These are phyloP conservation scores for Metarhizium sp. DNA, from an alignment of 2,329 filamentous ascomycete genomes.

Conservation along the genomic window DNA sequence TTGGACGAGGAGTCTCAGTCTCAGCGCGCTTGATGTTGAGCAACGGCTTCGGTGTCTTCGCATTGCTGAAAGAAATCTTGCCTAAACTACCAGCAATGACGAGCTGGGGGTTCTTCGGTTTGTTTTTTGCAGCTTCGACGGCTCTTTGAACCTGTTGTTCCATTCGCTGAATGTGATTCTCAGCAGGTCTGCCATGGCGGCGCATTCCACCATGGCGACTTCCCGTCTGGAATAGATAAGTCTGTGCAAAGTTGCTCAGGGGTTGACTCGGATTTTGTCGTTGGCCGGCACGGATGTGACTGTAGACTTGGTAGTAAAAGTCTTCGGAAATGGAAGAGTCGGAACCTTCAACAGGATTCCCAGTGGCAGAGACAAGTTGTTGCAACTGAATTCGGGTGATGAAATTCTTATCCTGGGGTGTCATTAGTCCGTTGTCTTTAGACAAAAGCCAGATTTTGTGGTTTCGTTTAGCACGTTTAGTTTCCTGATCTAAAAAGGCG, in stretches of 20 bases:
- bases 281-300: slow-evolving; percentile 82
- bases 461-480: slow-evolving; percentile 90
- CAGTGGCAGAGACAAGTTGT: slow-evolving; percentile 86
- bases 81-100: slow-evolving; percentile 93
- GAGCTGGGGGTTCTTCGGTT: slow-evolving; percentile 94
- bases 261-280: slow-evolving; percentile 89
- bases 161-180: slow-evolving; percentile 98
- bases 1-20: slow-evolving; percentile 46
- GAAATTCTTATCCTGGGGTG: slow-evolving; percentile 98
- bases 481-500: slow-evolving; percentile 80
- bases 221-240: slow-evolving; percentile 92
- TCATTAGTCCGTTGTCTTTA: slow-evolving; percentile 96
- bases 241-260: slow-evolving; percentile 92
- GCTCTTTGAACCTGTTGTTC: slow-evolving; percentile 97
- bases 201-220: slow-evolving; percentile 67
- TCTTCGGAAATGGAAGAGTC: slow-evolving; percentile 83
- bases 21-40: slow-evolving; percentile 92
- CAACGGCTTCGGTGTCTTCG: slow-evolving; percentile 90
- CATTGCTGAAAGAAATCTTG: slow-evolving; percentile 98
- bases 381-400: slow-evolving; percentile 96
- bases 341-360: slow-evolving; percentile 71
- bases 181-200: slow-evolving; percentile 70
- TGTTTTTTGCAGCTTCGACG: slow-evolving; percentile 92
- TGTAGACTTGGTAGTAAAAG: slow-evolving; percentile 98
- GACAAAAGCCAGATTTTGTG: slow-evolving; percentile 94